A percentile compares a stretch with the other conserved stretches of the same genome.
These are phyloP conservation scores for Xylaria sp. DNA, from an alignment of 495 filamentous ascomycete genomes.

Conservation along the genomic window DNA sequence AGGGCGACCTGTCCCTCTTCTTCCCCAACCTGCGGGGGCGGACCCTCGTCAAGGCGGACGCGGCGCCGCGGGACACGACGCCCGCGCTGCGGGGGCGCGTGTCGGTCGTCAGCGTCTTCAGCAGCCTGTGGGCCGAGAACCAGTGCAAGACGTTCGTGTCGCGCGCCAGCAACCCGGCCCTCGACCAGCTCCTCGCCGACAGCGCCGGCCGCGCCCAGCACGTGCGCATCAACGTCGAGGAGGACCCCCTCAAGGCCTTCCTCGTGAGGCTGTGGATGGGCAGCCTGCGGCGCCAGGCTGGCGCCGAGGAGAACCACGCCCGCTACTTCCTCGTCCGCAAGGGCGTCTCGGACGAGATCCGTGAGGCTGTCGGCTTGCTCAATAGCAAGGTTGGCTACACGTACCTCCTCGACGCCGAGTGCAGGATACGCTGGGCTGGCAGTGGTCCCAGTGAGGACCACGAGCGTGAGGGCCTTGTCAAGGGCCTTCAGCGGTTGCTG, in stretches of 20 bases:
- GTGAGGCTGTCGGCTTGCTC: slow-evolving; percentile 78
- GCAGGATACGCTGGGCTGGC: slow-evolving; percentile 93
- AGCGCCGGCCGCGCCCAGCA: slow-evolving; percentile 65
- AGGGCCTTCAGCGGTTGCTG: slow-evolving; percentile 67
- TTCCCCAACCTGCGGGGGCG: slow-evolving; percentile 90
- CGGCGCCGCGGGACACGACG: slow-evolving; percentile 68
- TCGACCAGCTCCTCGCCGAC: slow-evolving; percentile 60
- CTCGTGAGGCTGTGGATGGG: slow-evolving; percentile 74
- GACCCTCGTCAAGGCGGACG: slow-evolving; percentile 65
- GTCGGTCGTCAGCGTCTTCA: slow-evolving; percentile 80
- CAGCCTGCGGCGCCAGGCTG: slow-evolving; percentile 62
- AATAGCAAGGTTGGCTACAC: slow-evolving; percentile 94
- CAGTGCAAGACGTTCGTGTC: slow-evolving; percentile 78
- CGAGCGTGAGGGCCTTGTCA: slow-evolving; percentile 76
- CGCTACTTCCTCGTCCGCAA: slow-evolving; percentile 84
- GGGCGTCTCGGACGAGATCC: slow-evolving; percentile 75
- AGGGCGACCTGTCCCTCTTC: slow-evolving; percentile 75
- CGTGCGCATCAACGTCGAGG: slow-evolving; percentile 86
- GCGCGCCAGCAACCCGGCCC: slow-evolving; percentile 66
- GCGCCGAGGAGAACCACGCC: slow-evolving; percentile 65
- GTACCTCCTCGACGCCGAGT: slow-evolving; percentile 86
- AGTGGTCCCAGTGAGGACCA: slow-evolving; percentile 74
- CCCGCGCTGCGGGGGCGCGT: slow-evolving; percentile 71
- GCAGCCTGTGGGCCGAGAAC: slow-evolving; percentile 80
- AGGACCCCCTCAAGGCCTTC: slow-evolving; percentile 76